Evolutionary conservation across 1,284 basidiomycete genomes (phyloP), one percentile per base, ranked within the genome.

Genomic region (Hemileia vastatrix): DNA sequence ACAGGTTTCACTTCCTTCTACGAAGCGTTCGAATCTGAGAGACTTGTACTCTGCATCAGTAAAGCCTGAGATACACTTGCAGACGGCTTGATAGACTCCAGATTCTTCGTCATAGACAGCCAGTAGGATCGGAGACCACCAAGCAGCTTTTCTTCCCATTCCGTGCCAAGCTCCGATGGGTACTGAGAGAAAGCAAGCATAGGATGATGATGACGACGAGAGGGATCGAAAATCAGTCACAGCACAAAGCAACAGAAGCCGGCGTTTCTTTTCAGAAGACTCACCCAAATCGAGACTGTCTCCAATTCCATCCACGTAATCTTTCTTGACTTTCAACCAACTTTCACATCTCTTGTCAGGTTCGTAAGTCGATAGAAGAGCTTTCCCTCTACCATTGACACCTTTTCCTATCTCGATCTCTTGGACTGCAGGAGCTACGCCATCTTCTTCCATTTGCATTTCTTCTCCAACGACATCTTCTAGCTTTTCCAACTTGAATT

Each of bases 81-180:
- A 91, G 43, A 93, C 82, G 0, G 87, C 90, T 57, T 90, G 84
- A 64, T 86, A 80, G 50, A 79, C 81, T 13, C 85, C 89, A 2
- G 79, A 81, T 63, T 82, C 80, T 15, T 84, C 79, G 71, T 94
- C 86, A 80, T 89, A 87, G 54, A 72, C 61, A 21, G 86, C 91
- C 32, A 95, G 81, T 11, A 96, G 79, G 68, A 95, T 84, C 0
- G 92, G 92, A 66, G 85, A 87, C 90, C 91, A 96, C 90, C 90
- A 95, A 27, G 83, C 82, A 6, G 85, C 86, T 77, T 95, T 96
- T 36, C 90, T 79, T n/a, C 92, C 92, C 76, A 86, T 87, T 48
- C 92, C 92, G 77, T 93, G 85, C 90, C 88, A 93, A 18, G 87
- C 88, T 40, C 85, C 88, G 64, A 88, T 81, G 2, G 54, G 63